Evolutionary conservation across 805 yeast genomes (phyloP), one percentile per base, ranked within the genome.

Genomic region (Cephaloascus fragrans): DNA sequence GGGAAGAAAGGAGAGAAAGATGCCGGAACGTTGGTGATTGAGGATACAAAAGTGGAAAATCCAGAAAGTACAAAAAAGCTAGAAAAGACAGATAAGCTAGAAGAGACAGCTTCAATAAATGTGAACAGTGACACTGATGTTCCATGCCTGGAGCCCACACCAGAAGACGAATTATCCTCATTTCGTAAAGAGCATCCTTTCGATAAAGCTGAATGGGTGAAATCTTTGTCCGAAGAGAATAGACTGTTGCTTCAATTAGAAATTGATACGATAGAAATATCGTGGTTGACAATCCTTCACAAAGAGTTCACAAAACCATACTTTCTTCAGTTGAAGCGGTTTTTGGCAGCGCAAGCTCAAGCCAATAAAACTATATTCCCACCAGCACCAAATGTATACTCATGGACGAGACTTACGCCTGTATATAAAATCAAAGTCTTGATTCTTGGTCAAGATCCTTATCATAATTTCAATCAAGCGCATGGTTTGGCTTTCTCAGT

Each of bases 401-500:
- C 97, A 0, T 93, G 97, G 97, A 80, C 94, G 2, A 73, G 87
- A 26, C 67, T 80, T 15, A 87, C 97, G 0, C 95, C 96, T 0
- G 63, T 90, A 17, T 64, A 75, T 3, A 56, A 72, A 3, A 83
- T 88, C 16, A 80, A 77, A 51, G 93, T 90, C 19, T 71, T 93
- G 1, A 73, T 93, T 10, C 64, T 93, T 35, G 98, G 98, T 1
- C 98, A 93, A 57, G 98, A 93, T 56, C 98, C 98, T 1, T 93
- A 93, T 56, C 98, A 93, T 58, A 87, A 88, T 56, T 59, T 60
- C 49, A 83, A 84, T 55, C 98, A 93, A 57, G 98, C 98, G 0
- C 98, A 93, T 53, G 98, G 98, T 0, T 63, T 93, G 20, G 97
- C 98, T 3, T 93, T 93, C 49, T 83, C 94, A 17, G 97, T 93